Percentiles rank a stretch among this genome's conserved stretches.
Conservation (phyloP, 2,329 filamentous ascomycete species). For the Diaporthe aspalathi region DNA sequence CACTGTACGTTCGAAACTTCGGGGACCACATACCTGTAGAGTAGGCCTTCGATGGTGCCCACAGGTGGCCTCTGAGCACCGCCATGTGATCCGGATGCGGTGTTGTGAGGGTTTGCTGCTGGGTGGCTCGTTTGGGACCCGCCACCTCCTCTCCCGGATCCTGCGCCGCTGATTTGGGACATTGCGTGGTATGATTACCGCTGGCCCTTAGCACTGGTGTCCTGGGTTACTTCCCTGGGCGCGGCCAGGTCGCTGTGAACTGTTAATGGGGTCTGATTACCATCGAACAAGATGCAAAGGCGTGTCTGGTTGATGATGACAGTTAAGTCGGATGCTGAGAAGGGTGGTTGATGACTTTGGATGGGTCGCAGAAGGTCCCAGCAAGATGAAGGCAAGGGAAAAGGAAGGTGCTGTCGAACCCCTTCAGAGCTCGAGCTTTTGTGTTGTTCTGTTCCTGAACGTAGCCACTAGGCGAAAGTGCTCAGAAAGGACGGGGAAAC, state of each 20-base stretch:
- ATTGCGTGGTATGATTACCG: background rate
- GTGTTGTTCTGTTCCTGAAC: too few species aligned
- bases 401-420: background rate
- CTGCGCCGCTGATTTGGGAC: background rate
- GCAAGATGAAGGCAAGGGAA: rapidly evolving
- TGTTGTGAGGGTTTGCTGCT: background rate
- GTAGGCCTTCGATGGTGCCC: background rate
- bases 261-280: too few species aligned
- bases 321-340: too few species aligned
- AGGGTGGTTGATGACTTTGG: background rate
- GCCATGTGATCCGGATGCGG: background rate
- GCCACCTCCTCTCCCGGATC: background rate
- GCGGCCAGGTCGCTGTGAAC: background rate
- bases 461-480: too few species aligned
- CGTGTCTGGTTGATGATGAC: background rate
- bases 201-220: background rate
- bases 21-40: background rate
- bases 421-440: too few species aligned
- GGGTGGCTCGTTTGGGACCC: background rate
- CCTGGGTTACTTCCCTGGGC: background rate
- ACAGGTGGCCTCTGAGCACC: background rate
- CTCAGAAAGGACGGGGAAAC: too few species aligned
- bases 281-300: too few species aligned
- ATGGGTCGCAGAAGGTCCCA: background rate
- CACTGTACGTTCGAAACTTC: background rate